Base-by-base conservation (phyloP, 441 rosid species). In the Macaranga tanarius region DNA sequence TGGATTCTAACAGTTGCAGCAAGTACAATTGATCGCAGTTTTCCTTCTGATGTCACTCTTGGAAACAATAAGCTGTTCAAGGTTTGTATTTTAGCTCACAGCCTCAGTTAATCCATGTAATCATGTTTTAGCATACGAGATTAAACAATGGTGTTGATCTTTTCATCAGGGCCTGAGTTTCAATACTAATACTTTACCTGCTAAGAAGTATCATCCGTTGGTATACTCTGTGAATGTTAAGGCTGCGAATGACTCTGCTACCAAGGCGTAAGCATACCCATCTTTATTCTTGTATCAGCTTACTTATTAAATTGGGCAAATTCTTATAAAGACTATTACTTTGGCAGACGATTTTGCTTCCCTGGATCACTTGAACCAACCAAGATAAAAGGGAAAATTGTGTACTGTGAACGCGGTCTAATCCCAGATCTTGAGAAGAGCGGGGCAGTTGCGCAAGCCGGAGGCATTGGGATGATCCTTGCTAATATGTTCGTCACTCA, bases 1-100 rank as follows among this genome's bases (percentile, higher is more conserved):
- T 90, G 96, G 97, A 81, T 73, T 79, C 79, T 90, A 31, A 92
- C 92, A 0, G 96, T 90, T 10, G 96, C 85, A 4, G 96, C 97
- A 2, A 89, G 92, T 71, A 84, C 92, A 5, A 86, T 79, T 84
- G 96, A 90, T 15, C 84, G 97, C 5, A 86, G 85, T 64, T 90
- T 92, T 71, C 82, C 90, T 52, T 86, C 85, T 38, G 69, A 75
- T 72, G 85, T 85, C 34, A n/a, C 81, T 19, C 88, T 90, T 1
- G 89, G 86, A 70, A 83, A 90, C 12, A 71, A 78, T 31, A 79
- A 70, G 75, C 47, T n/a, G 51, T 38, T 67, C 26, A 67, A 66
- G 80, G 80, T 77, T 22, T 5, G 69, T 31, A 25, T 26, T 48
- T 11, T 15, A 7, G 23, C 45, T 2, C 42, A 25, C 34, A 34